Base-by-base conservation (phyloP, 495 filamentous ascomycete species). In the Podospora pseudocomata region DNA sequence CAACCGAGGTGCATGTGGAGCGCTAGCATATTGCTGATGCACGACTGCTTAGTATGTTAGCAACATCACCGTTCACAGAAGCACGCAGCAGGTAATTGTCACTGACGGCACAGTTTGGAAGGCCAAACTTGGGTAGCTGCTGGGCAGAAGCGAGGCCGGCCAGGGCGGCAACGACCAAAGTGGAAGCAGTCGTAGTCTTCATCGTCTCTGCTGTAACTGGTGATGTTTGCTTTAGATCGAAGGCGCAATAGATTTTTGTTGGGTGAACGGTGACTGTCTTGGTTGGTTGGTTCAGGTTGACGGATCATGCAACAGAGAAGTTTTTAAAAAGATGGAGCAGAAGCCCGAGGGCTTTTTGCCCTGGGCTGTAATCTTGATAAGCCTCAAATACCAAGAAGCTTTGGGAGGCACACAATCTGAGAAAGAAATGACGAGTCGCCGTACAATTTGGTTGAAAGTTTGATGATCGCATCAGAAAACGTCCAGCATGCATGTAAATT, bases 1-100 rank as follows among this genome's bases (percentile, higher is more conserved):
- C 71, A 72, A 39, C 66, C 69, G 13, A 73, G 69, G 3, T 7
- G 16, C 1, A 56, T n/a, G n/a, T 27, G 63, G 39, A 53, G 69
- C 4, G 39, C 19, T 11, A 73, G 18, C 71, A 73, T 71, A 67
- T 71, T 73, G 28, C 28, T 44, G 60, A 73, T 55, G 65, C 71
- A 73, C 20, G 60, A 60, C 65, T 68, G 65, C 56, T 70, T 4
- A 1, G 4, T 27, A 32, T 28, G 59, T 65, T 15, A 62, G 56
- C 39, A 49, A 49, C 23, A 62, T 28, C 18, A 7, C 26, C 18
- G 28, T 53, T 7, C 30, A 32, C 7, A 7, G 30, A 32, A 32
- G 30, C 4, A 32, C 4, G 30, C 30, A 32, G 30, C 4, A 32
- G 30, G 30, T 7, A 32, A 7, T 32, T 32, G 30, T 7, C 7